phyloP scores from a whole-genome alignment of 345 rosid species.

The Camelina sativa region DNA sequence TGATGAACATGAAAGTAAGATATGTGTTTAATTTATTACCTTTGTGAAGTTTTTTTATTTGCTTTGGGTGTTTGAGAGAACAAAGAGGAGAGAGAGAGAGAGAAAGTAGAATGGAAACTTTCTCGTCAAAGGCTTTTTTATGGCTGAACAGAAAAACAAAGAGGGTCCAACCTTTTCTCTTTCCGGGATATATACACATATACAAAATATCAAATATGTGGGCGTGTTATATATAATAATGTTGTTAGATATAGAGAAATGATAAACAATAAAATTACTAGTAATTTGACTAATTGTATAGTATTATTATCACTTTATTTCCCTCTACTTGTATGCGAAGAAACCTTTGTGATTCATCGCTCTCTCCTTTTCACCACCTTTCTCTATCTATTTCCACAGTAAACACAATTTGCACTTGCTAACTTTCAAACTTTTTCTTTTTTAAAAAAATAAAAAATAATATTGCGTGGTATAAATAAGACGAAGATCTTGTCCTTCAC shows the following conservation, averaged over 20 bases:
- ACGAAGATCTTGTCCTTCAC: constrained; percentile 62
- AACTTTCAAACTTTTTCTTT: neutral
- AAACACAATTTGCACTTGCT: constrained; percentile 37
- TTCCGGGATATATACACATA: constrained; percentile 26
- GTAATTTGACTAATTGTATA: neutral
- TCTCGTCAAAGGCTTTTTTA: constrained; percentile 53
- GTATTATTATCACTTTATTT: neutral
- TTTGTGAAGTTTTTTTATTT: constrained; percentile 35
- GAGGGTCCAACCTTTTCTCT: constrained; percentile 63
- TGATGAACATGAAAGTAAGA: constrained; percentile 48
- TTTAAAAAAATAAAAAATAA: neutral
- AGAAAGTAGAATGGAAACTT: constrained; percentile 54
- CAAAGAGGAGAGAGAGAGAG: constrained; percentile 28
- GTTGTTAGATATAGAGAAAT: neutral
- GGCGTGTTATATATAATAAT: neutral
- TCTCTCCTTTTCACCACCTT: constrained; percentile 43
- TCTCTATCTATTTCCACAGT: constrained; percentile 32
- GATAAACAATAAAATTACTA: neutral
- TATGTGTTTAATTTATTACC: constrained; percentile 41
- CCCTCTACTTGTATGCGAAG: constrained; percentile 53
- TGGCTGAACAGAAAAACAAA: constrained; percentile 45
- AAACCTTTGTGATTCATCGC: constrained; percentile 56
- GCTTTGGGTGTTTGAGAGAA: constrained; percentile 28
- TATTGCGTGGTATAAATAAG: constrained; percentile 46
- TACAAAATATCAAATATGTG: neutral